Percentiles rank a stretch among this genome's conserved stretches.
phyloP scores from a whole-genome alignment of 2,329 filamentous ascomycete genomes.

The Paecilomyces formosus region DNA sequence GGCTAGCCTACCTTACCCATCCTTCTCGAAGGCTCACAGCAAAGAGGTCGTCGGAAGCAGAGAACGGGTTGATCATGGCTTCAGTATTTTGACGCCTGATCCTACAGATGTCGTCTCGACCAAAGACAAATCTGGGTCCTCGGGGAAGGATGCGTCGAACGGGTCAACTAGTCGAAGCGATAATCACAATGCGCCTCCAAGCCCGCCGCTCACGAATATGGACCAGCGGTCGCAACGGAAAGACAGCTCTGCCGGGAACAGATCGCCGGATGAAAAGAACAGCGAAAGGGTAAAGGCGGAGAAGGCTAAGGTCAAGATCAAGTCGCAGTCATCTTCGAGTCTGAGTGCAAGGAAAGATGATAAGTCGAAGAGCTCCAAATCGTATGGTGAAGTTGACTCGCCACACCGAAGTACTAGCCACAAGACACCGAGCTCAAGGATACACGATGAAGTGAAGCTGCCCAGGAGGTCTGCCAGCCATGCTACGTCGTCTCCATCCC shows the following conservation, averaged over 20 bases:
- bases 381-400: conserved; percentile 25
- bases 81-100: conserved; percentile 57
- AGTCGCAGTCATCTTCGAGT: conserved; percentile 33
- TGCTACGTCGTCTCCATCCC: conserved; percentile 23
- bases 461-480: conserved; percentile 25
- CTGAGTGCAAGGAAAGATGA: conserved; percentile 32
- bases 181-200: conserved; percentile 36
- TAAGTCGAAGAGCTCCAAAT: conserved; percentile 27
- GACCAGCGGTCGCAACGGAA: conserved; percentile 33
- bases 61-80: conserved; percentile 41
- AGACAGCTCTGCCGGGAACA: conserved; percentile 25
- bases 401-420: conserved; percentile 28
- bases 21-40: conserved; percentile 84
- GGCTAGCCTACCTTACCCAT: conserved; percentile 63
- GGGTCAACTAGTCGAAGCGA: conserved; percentile 16
- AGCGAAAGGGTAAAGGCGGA: conserved; percentile 25
- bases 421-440: conserved; percentile 26
- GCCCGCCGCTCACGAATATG: conserved; percentile 39
- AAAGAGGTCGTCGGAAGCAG: conserved; percentile 70
- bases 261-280: conserved; percentile 14
- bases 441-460: conserved; percentile 21
- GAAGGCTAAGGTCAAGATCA: conserved; percentile 28
- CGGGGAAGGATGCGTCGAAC: conserved; percentile 36
- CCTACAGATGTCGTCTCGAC: conserved; percentile 54
- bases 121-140: conserved; percentile 19